Conservation (phyloP, 371 early-diverging fungal species). For the Agmasoma carcini region DNA sequence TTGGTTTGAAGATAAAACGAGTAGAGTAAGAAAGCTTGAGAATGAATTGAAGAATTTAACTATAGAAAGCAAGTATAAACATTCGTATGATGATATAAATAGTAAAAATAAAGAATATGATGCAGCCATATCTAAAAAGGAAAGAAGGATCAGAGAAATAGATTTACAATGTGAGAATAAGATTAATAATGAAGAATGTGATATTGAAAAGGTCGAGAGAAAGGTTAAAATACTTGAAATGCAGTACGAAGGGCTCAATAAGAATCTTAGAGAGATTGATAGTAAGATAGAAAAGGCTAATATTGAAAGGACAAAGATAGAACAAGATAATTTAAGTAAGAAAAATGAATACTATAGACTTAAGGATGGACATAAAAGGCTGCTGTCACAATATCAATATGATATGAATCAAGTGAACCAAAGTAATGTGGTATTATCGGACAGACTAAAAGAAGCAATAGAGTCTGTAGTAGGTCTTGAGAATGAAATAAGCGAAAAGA, state of each 20-base stretch:
- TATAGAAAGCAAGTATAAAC: not conserved
- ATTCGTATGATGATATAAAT: not conserved
- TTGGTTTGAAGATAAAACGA: slow-evolving; percentile 42
- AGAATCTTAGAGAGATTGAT: slow-evolving; percentile 26
- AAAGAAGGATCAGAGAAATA: not conserved
- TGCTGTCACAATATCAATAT: not conserved
- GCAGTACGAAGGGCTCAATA: slow-evolving; percentile 19
- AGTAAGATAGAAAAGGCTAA: slow-evolving; percentile 7
- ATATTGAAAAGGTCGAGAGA: slow-evolving; percentile 25
- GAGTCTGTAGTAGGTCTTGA: not conserved
- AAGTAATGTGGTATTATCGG: not conserved
- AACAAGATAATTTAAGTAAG: slow-evolving; percentile 3
- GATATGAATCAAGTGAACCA: not conserved
- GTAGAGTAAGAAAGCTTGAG: not conserved
- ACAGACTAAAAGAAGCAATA: not conserved
- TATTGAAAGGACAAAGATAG: not conserved
- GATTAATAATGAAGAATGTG: slow-evolving; percentile 25
- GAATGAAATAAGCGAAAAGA: not conserved
- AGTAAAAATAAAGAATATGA: not conserved
- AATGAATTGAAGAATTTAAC: not conserved
- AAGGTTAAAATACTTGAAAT: slow-evolving; percentile 26
- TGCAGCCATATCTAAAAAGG: not conserved
- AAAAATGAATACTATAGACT: not conserved
- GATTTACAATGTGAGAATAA: slow-evolving; percentile 17
- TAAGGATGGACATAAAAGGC: not conserved